Conservation (phyloP, 176 grass and related monocot species). For the Hordeum marinum region DNA sequence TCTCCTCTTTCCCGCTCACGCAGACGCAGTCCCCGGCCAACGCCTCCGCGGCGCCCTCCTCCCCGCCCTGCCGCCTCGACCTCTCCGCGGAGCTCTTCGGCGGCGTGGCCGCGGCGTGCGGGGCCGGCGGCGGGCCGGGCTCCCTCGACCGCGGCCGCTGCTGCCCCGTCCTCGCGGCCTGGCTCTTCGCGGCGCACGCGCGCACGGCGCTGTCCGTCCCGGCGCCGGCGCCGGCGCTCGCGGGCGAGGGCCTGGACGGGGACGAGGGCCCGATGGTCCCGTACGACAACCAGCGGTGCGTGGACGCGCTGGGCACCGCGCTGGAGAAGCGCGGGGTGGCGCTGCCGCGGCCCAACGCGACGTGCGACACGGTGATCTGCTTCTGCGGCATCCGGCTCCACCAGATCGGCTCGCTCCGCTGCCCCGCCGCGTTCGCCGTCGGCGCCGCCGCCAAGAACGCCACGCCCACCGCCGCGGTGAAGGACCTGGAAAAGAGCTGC, state of each 20-base stretch:
- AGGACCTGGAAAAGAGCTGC: constrained; percentile 84
- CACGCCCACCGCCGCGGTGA: constrained; percentile 75
- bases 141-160: constrained; percentile 82
- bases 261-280: constrained; percentile 82
- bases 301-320: constrained; percentile 73
- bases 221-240: constrained; percentile 19
- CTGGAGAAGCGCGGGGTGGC: constrained; percentile 65
- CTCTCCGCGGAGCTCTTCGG: constrained; percentile 96
- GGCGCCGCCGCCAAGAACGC: constrained; percentile 46
- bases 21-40: constrained; percentile 32
- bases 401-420: constrained; percentile 94
- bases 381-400: constrained; percentile 98
- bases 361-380: constrained; percentile 91
- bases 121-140: constrained; percentile 24
- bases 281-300: constrained; percentile 94
- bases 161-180: constrained; percentile 94
- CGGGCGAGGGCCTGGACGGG: constrained; percentile 10
- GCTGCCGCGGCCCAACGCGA: constrained; percentile 61
- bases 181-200: constrained; percentile 97
- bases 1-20: constrained; percentile 24
- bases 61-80: constrained; percentile 80
- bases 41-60: constrained; percentile 36
- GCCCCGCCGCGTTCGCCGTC: constrained; percentile 82
- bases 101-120: constrained; percentile 85
- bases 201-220: constrained; percentile 71